Evolutionary conservation across 2,329 filamentous ascomycete species (phyloP), one percentile per base, ranked within the genome.

Genomic region (Aspergillus eucalypticola): DNA sequence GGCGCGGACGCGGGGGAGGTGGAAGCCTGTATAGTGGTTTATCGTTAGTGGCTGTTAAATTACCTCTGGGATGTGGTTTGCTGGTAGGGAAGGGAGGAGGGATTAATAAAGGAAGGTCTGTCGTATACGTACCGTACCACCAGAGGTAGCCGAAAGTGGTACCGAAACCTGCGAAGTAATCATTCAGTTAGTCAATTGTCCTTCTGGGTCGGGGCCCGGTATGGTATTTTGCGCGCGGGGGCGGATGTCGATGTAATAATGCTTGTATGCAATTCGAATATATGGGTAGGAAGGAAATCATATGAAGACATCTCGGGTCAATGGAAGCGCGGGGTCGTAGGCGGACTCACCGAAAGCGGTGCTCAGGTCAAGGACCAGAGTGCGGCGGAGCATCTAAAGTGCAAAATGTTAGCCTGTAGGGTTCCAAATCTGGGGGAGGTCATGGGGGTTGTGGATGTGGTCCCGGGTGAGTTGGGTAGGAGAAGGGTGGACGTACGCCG

Each of bases 321-420:
- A 19, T 19, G 39, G n/a, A 42, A 42, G 19, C 41, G 41, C 41
- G 41, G 19, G 39, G 25, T 55, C 32, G 38, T 35, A 21, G n/a
- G 41, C 46, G 53, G 46, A 81, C 86, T 76, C 81, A 88, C 87
- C 87, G 71, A 87, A 78, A 66, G 86, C 84, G 73, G 88, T 85
- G 71, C 84, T 86, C 70, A 90, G 79, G 77, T 90, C 86, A 69
- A 89, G 81, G 69, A 90, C 86, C 61, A 89, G 79, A 73, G 81
- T 82, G 75, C 84, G 82, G 75, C 85, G 84, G 79, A 89, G 84
- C 83, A 88, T 88, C 86, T 88, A 71, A 64, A 66, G 19, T 21
- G 1, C 21, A 21, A 49, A 10, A 25, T 2, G 64, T 73, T 57
- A 70, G 68, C 50, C 21, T 54, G 54, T 49, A 15, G 53, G 19